Percentiles rank a stretch among this genome's conserved stretches.
phyloP scores from a whole-genome alignment of 345 rosid species.

The Isatis tinctoria region DNA sequence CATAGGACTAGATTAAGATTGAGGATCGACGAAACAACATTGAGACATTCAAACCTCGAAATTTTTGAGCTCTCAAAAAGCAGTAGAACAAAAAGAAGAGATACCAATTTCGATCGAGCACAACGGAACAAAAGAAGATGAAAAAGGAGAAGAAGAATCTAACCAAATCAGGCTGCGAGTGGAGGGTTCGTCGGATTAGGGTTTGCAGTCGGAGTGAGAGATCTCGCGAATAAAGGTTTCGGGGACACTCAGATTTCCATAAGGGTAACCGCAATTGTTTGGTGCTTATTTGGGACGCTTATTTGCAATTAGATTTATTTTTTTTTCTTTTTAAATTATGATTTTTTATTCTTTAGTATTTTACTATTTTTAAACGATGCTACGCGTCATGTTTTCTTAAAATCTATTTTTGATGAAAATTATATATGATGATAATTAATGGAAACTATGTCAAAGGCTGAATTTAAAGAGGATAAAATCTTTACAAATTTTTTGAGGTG shows the following conservation, averaged over 20 bases:
- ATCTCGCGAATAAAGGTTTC: background rate
- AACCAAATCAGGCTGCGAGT: conserved; percentile 20
- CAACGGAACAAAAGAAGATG: background rate
- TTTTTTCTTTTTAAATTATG: background rate
- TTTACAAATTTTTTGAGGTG: no score
- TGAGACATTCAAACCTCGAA: background rate
- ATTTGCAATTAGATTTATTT: conserved; percentile 1
- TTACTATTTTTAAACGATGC: no score
- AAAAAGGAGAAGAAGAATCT: background rate
- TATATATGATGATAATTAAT: no score
- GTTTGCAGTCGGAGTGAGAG: conserved; percentile 16
- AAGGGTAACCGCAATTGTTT: background rate
- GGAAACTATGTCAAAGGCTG: no score
- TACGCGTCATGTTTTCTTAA: no score
- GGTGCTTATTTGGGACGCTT: conserved; percentile 9
- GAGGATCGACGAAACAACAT: background rate
- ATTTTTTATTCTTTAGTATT: no score
- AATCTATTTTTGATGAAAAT: no score
- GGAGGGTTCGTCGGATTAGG: conserved; percentile 23
- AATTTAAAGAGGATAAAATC: no score
- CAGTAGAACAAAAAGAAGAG: background rate
- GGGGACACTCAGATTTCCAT: background rate
- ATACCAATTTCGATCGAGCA: background rate
- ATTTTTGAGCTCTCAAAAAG: background rate
- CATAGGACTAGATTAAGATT: background rate